Percentiles rank a stretch among this genome's conserved stretches.
phyloP scores from a whole-genome alignment of 306 rosid species.

The Senna siamea region DNA sequence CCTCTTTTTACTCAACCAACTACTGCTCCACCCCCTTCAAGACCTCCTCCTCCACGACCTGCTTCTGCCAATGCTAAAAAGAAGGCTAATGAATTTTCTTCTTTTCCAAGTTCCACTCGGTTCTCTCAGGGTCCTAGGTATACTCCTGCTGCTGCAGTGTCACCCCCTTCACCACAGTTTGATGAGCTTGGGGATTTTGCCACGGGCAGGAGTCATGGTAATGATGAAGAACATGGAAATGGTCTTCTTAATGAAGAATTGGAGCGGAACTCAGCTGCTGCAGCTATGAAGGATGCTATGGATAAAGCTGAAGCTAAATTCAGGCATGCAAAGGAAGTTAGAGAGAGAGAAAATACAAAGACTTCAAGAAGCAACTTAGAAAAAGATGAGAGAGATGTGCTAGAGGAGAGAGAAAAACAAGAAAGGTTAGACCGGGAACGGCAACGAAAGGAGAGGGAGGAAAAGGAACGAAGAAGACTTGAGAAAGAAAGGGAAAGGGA shows the following conservation, averaged over 20 bases:
- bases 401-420: slow-evolving; percentile 61
- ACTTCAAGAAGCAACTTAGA: slow-evolving; percentile 69
- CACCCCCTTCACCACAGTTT: slow-evolving; percentile 56
- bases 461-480: slow-evolving; percentile 65
- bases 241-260: slow-evolving; percentile 73
- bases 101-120: slow-evolving; percentile 57
- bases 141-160: slow-evolving; percentile 54
- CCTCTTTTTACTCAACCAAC: slow-evolving; percentile 94
- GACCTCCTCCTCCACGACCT: slow-evolving; percentile 98
- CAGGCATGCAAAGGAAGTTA: slow-evolving; percentile 84
- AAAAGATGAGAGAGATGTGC: slow-evolving; percentile 63
- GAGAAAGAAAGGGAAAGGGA: slow-evolving; percentile 62
- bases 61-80: slow-evolving; percentile 62
- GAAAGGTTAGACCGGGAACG: slow-evolving; percentile 71
- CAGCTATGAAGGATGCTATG: slow-evolving; percentile 99
- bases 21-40: slow-evolving; percentile 96
- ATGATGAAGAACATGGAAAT: slow-evolving; percentile 61
- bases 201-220: slow-evolving; percentile 57
- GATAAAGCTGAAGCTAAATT: slow-evolving; percentile 96
- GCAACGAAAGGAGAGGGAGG: slow-evolving; percentile 72
- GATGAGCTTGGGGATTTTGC: slow-evolving; percentile 84
- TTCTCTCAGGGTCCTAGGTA: slow-evolving; percentile 63
- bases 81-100: slow-evolving; percentile 63
- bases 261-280: slow-evolving; percentile 95
- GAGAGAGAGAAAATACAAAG: slow-evolving; percentile 87